These are phyloP conservation scores for Ganoderma sinense DNA, from an alignment of 1,284 basidiomycete species.

Conservation along the genomic window DNA sequence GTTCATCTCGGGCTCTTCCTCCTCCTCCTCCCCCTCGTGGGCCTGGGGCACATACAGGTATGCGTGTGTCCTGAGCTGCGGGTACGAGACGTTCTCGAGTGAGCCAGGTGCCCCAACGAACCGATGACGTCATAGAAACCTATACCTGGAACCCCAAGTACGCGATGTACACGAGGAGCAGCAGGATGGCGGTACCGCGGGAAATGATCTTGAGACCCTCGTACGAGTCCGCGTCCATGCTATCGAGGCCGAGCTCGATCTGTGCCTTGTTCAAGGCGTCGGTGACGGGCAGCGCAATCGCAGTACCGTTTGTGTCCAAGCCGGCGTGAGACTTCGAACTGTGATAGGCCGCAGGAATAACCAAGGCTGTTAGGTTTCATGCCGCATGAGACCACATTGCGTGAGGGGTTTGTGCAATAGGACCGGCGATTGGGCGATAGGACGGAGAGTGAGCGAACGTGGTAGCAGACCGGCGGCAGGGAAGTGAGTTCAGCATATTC, in stretches of 20 bases:
- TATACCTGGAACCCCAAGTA: slow-evolving; percentile 82
- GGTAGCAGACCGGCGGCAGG: background rate
- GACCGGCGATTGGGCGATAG: slow-evolving; percentile 1
- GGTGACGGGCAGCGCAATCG: slow-evolving; percentile 17
- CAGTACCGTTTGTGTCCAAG: slow-evolving; percentile 24
- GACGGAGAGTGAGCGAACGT: background rate
- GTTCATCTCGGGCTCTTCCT: slow-evolving; percentile 73
- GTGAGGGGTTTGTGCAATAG: background rate
- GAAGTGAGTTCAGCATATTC: slow-evolving; percentile 17
- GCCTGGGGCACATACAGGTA: slow-evolving; percentile 28
- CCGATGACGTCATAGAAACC: background rate
- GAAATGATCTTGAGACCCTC: slow-evolving; percentile 80
- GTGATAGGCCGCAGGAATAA: slow-evolving; percentile 92
- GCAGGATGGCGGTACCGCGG: slow-evolving; percentile 83
- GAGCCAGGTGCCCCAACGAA: background rate
- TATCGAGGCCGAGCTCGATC: slow-evolving; percentile 27
- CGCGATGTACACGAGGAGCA: slow-evolving; percentile 83
- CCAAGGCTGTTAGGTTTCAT: slow-evolving; percentile 65
- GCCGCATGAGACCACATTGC: slow-evolving; percentile 3
- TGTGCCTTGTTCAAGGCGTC: slow-evolving; percentile 16
- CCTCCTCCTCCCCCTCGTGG: slow-evolving; percentile 44
- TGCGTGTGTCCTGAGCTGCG: slow-evolving; percentile 49
- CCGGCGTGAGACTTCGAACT: slow-evolving; percentile 47
- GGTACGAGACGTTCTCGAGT: slow-evolving; percentile 40
- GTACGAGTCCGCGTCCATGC: slow-evolving; percentile 41